Conservation (phyloP, 2,329 filamentous ascomycete genomes). For the Trichoderma cornu-damae region DNA sequence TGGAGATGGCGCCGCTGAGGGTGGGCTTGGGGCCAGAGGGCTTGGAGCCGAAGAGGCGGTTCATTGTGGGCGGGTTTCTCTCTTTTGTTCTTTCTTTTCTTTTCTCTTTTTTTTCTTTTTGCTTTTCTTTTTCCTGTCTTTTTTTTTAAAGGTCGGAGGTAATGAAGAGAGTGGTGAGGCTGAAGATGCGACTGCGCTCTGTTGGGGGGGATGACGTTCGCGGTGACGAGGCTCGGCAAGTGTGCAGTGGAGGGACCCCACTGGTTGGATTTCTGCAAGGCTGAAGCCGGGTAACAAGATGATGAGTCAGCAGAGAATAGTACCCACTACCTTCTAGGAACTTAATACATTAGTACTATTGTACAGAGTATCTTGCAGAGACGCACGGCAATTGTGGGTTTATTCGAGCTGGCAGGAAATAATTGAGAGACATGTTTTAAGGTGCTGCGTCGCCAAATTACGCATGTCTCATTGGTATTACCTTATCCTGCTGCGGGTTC, state of each 20-base stretch:
- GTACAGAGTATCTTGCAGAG: no score
- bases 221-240: conserved; percentile 17
- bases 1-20: conserved; percentile 74
- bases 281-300: background rate
- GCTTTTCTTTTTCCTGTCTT: no score
- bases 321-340: no score
- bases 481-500: background rate
- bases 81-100: background rate
- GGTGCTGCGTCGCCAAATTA: no score
- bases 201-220: conserved; percentile 18
- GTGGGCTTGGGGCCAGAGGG: conserved; percentile 84
- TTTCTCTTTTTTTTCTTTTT: background rate
- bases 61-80: conserved; percentile 56
- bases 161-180: background rate
- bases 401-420: background rate
- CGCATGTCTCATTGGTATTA: background rate
- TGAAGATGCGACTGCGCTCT: background rate
- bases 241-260: background rate
- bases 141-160: no score
- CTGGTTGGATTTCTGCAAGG: conserved; percentile 8
- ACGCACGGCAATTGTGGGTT: background rate
- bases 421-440: background rate
- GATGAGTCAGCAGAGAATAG: conserved; percentile 1
- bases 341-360: no score
- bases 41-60: conserved; percentile 89